Evolutionary conservation across 495 filamentous ascomycete genomes (phyloP), one percentile per base, ranked within the genome.

Genomic region (Glutinoglossum americanum): DNA sequence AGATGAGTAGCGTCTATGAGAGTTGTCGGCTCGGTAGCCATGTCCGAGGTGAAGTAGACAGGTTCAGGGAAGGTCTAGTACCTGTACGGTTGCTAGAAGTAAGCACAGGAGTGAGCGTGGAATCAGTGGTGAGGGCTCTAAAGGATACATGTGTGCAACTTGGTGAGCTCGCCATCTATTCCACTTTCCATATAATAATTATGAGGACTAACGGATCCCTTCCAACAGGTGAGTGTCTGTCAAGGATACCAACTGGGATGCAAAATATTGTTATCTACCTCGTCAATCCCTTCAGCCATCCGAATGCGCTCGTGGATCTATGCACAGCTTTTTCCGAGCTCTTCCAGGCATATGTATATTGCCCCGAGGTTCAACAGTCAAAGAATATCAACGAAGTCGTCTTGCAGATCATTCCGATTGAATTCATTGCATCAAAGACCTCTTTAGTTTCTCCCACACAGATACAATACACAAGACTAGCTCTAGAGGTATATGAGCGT

Each of bases 401-500:
- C 4, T 68, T 97, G 10, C 92, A 96, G 65, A 77, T 97, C 15
- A 70, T 98, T 21, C 84, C 92, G 0, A 72, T 84, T 32, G 73
- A 78, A 48, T 79, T 85, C 55, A 66, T 98, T 54, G 75, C 79
- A 8, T 84, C 83, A 1, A 70, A 76, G 25, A 74, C 80, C 1
- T 76, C 75, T 1, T 68, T 93, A 33, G 77, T 82, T 13, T 72
- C 85, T n/a, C 78, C 82, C 26, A 72, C 80, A 1, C 80, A 84
- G n/a, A 63, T 69, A 1, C 79, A 85, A 1, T 84, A 84, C 61
- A 65, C 74, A 41, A 80, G 72, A 57, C 68, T 97, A 1, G 87
- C 87, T 21, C 69, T 88, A 25, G 88, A 97, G 65, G 80, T 92
- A 13, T 97, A 96, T 64, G 84, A 89, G 61, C 80, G 92, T 26